phyloP scores from a whole-genome alignment of 768 basidiomycete species.

The Rhizopogon salebrosus region DNA sequence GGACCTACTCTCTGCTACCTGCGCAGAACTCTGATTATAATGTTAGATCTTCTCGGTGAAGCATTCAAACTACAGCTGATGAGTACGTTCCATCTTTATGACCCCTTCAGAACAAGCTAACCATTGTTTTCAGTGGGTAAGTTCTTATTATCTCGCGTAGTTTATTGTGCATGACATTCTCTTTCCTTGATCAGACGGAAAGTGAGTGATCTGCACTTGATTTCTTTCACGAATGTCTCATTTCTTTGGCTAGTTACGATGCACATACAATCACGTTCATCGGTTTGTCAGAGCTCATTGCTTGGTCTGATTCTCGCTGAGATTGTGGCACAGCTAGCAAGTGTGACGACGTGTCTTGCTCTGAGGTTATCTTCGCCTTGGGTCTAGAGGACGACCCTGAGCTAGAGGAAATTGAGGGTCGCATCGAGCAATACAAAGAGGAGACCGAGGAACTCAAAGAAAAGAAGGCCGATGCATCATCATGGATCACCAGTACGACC shows the following conservation, averaged over 20 bases:
- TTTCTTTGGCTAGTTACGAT: slow-evolving; percentile 39
- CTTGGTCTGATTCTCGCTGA: not conserved
- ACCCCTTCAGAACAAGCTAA: not conserved
- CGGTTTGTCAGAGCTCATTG: slow-evolving; percentile 25
- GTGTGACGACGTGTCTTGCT: slow-evolving; percentile 59
- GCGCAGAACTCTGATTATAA: not conserved
- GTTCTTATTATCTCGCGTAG: slow-evolving; percentile 8
- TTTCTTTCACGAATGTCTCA: not conserved
- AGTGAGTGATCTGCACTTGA: slow-evolving; percentile 32
- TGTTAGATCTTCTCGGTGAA: slow-evolving; percentile 53
- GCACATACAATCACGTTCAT: slow-evolving; percentile 58
- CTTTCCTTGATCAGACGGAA: slow-evolving; percentile 38
- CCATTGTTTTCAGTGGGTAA: slow-evolving; percentile 35
- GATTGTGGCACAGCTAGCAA: slow-evolving; percentile 41
- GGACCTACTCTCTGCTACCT: not conserved
- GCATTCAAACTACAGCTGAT: slow-evolving; percentile 60
- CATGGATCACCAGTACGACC: slow-evolving; percentile 36
- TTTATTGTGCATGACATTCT: not conserved
- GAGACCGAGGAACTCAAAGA: slow-evolving; percentile 36
- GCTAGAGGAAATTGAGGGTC: slow-evolving; percentile 44
- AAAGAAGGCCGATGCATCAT: slow-evolving; percentile 35
- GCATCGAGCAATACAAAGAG: slow-evolving; percentile 30
- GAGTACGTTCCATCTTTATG: slow-evolving; percentile 33
- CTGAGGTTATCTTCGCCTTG: slow-evolving; percentile 49
- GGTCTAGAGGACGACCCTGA: slow-evolving; percentile 48